Conservation (phyloP, 371 early-diverging fungal species). For the Smittium culicis region DNA sequence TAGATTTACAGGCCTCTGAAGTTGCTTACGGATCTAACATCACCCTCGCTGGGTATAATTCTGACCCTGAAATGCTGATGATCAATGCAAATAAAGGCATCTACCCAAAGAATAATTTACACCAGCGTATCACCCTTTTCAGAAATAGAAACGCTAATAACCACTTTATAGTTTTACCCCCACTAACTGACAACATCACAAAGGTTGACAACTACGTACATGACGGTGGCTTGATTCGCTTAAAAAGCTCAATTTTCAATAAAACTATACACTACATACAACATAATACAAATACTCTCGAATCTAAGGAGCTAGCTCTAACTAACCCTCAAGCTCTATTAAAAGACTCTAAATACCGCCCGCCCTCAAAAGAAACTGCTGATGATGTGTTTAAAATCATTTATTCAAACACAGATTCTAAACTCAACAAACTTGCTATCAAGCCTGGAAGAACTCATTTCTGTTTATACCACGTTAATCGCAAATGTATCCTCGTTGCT, state of each 20-base stretch:
- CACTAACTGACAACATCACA: background rate
- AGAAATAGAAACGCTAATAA: background rate
- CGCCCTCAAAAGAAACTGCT: background rate
- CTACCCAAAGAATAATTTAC: background rate
- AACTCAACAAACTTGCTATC: background rate
- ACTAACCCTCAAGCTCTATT: background rate
- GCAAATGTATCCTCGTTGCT: background rate
- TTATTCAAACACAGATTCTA: background rate
- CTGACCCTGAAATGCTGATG: background rate
- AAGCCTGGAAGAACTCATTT: background rate
- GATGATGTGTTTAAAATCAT: background rate
- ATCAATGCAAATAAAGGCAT: background rate
- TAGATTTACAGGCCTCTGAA: slow-evolving; percentile 60
- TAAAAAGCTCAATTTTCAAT: background rate
- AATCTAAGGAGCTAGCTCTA: background rate
- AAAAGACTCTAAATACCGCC: background rate
- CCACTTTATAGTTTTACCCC: background rate
- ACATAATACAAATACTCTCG: background rate
- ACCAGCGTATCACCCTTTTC: background rate
- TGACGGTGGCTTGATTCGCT: background rate
- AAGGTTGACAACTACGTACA: background rate
- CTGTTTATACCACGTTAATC: background rate
- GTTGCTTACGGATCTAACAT: slow-evolving; percentile 86
- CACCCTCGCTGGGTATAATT: background rate
- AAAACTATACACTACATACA: background rate